Base-by-base conservation (phyloP, 768 basidiomycete genomes). In the Chalciporus pseudorubinellus region DNA sequence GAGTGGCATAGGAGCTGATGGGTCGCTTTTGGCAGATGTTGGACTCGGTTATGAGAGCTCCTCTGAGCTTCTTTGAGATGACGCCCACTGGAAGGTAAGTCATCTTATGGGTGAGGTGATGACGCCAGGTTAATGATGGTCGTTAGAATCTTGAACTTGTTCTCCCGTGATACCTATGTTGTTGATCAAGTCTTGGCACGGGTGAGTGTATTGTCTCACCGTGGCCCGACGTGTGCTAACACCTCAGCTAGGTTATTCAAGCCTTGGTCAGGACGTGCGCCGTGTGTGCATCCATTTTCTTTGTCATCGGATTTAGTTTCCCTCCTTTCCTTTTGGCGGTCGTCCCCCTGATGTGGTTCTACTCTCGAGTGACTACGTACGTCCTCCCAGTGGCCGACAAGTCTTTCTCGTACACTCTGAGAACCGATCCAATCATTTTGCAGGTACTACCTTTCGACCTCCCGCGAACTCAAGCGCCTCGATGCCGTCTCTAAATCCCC, bases 401-500 rank as follows among this genome's bases (percentile, higher is more conserved):
- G 10, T 34, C n/a, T n/a, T 10, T 18, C 48, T 14, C 24, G 18
- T 41, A 1, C 13, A 2, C 24, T 41, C 52, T 43, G 42, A 53
- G 21, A 29, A 39, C 28, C 4, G 26, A 9, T 3, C 26, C 1
- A 6, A 3, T 13, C 6, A 3, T 41, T 42, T 20, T 28, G 2
- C 58, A 92, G 90, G 39, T 95, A 95, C 68, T 94, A 94, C 65
- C 80, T 94, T 8, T 77, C 89, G 3, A 92, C 91, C 0, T 90
- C 87, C 1, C 84, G 92, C 21, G 92, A 94, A 65, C 77, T 94
- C 21, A 92, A 94, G 66, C 88, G 92, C 13, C 76, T 95, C 13
- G 92, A 94, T 58, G 88, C 92, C 1, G 86, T 92, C 21, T 91
- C 91, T 6, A 84, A 89, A 34, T 92, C 90, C 0, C 94, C 95